Evolutionary conservation across 163 green algal genomes (phyloP), one percentile per base, ranked within the genome.

Genomic region (Volvox carteri): DNA sequence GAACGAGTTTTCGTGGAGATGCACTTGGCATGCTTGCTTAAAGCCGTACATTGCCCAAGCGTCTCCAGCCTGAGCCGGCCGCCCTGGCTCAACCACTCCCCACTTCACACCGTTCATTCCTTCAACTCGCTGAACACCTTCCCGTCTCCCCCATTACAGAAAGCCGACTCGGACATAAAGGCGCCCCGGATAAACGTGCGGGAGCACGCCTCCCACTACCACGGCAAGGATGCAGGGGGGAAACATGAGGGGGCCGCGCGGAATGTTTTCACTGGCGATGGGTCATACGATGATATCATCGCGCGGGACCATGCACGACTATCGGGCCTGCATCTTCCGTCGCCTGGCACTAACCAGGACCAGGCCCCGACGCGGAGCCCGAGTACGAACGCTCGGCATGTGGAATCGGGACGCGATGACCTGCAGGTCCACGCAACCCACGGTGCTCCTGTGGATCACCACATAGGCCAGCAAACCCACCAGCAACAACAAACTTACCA

Each of bases 401-500:
- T 23, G 35, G 70, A 54, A 30, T 37, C 70, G 7, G 70, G 39
- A 9, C 41, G 39, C 41, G 70, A 54, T 9, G 65, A 75, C 30
- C 65, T 75, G 33, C 65, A 75, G 41, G 39, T 58, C 41, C 70
- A 42, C 44, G 41, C 70, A 12, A 14, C 70, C 16, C 70, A 35
- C 39, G 70, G 54, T 7, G 41, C 41, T 9, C 39, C 41, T 16
- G 70, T 54, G 7, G 41, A 65, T n/a, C 73, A 65, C 25, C 73
- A 81, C 73, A 42, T 42, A 4, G 25, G 9, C 25, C 70, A 75
- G 46, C 65, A 75, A 35, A 44, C 2, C 33, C 65, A 7, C 16
- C 65, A 76, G 6, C 67, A 76, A 18, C 67, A 46, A 23, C 67
- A 76, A 77, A 23, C 54, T 30, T 65, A 65, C 70, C 30, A 75